A percentile compares a stretch with the other conserved stretches of the same genome.
phyloP scores from a whole-genome alignment of 2,329 filamentous ascomycete genomes.

The Cucurbitaria berberidis region DNA sequence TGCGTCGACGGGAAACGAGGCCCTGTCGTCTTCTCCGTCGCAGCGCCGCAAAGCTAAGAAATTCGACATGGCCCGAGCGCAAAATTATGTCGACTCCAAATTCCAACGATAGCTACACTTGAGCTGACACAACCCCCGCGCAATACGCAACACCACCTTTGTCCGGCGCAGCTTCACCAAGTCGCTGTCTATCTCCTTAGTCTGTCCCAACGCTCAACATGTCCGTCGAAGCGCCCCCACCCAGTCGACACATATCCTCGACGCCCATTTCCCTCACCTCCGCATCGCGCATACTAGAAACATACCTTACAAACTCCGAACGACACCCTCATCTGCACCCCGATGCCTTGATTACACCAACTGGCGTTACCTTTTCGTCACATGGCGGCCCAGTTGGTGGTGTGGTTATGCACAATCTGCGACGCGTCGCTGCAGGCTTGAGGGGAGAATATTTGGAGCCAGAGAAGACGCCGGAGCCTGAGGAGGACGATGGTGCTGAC shows the following conservation, averaged over 20 bases:
- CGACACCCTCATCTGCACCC: conserved; percentile 56
- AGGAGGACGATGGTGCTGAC: conserved; percentile 34
- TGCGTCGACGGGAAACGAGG: not conserved
- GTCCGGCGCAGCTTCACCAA: not conserved
- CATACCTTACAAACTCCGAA: conserved; percentile 51
- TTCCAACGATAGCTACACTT: too few relatives aligned
- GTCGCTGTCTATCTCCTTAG: not conserved
- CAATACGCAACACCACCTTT: not conserved
- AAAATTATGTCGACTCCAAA: conserved; percentile 23
- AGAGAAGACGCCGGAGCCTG: conserved; percentile 51
- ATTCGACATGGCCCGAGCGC: conserved; percentile 33
- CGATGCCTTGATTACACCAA: conserved; percentile 53
- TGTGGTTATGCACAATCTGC: conserved; percentile 60
- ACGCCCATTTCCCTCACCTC: conserved; percentile 38
- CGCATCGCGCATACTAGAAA: conserved; percentile 47
- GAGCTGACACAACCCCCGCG: too few relatives aligned
- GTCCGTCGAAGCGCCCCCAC: conserved; percentile 46
- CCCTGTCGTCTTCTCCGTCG: conserved; percentile 6
- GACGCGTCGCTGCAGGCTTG: conserved; percentile 60
- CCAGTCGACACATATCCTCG: conserved; percentile 42
- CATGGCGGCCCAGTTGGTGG: conserved; percentile 53
- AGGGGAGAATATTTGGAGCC: conserved; percentile 58
- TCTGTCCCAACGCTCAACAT: conserved; percentile 24
- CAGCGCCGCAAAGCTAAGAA: conserved; percentile 26
- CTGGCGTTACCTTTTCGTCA: conserved; percentile 52